Conservation (phyloP, 805 yeast genomes). For the Dipodascopsis tothii region DNA sequence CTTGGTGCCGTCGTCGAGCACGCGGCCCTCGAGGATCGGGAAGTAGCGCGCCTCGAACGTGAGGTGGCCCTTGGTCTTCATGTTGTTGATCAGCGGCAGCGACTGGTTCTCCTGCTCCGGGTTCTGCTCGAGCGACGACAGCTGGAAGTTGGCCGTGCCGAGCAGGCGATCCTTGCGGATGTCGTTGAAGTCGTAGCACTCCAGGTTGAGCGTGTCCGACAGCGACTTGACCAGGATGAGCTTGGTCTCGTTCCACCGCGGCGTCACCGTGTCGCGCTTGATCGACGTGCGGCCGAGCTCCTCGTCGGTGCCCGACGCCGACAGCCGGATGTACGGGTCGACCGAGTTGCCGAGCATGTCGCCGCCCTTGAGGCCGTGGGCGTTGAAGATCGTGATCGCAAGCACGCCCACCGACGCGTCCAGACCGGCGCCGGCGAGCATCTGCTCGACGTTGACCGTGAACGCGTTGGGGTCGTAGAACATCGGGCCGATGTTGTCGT, state of each 20-base stretch:
- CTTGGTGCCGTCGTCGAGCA: conserved; percentile 68
- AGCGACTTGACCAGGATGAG: conserved; percentile 64
- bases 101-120: conserved; percentile 39
- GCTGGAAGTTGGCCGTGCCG: conserved; percentile 68
- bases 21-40: conserved; percentile 53
- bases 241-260: conserved; percentile 78
- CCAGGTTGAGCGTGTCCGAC: conserved; percentile 72
- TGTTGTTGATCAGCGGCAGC: conserved; percentile 66
- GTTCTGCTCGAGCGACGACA: conserved; percentile 55
- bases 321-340: conserved; percentile 81
- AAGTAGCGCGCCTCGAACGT: conserved; percentile 62
- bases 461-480: conserved; percentile 83
- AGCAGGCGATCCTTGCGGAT: conserved; percentile 67
- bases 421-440: conserved; percentile 72
- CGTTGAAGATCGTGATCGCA: conserved; percentile 58
- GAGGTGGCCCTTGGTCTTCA: conserved; percentile 72
- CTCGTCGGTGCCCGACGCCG: conserved; percentile 38
- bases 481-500: conserved; percentile 82
- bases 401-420: conserved; percentile 83
- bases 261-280: conserved; percentile 58
- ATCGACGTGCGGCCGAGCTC: conserved; percentile 63
- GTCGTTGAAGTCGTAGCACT: conserved; percentile 69
- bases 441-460: conserved; percentile 85
- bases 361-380: conserved; percentile 61
- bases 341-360: conserved; percentile 66